These are phyloP conservation scores for Auxenochlorella protothecoides DNA, from an alignment of 139 green algal species.

Conservation along the genomic window DNA sequence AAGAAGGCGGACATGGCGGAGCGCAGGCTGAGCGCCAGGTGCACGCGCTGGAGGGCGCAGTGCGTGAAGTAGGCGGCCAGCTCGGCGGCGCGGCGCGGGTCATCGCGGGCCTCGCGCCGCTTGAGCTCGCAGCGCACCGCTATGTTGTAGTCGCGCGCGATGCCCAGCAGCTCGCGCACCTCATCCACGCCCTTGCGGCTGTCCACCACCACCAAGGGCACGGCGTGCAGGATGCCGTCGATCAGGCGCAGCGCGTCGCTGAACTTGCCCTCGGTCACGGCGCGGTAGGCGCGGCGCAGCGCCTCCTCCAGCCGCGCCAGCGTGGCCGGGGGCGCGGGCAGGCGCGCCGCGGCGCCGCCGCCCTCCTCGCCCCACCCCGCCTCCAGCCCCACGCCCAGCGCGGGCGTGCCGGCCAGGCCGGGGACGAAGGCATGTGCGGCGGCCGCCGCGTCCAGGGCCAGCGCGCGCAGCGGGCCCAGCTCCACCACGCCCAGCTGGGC, in stretches of 20 bases:
- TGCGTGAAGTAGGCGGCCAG: constrained; percentile 99
- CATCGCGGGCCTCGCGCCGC: constrained; percentile 70
- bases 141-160: constrained; percentile 86
- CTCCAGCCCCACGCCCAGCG: not conserved
- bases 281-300: constrained; percentile 73
- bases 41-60: constrained; percentile 76
- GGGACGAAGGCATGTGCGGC: no score
- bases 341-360: not conserved
- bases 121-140: constrained; percentile 83
- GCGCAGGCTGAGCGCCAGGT: constrained; percentile 76
- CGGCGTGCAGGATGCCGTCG: constrained; percentile 70
- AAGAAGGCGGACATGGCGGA: constrained; percentile 90
- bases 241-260: constrained; percentile 78
- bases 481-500: no score
- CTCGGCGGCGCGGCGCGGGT: constrained; percentile 70
- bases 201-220: constrained; percentile 86
- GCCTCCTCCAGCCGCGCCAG: constrained; percentile 58
- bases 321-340: not conserved
- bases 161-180: constrained; percentile 88
- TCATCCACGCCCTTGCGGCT: constrained; percentile 86
- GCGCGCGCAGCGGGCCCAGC: no score
- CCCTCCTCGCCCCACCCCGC: not conserved
- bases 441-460: no score
- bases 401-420: not conserved
- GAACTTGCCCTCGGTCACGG: constrained; percentile 97